A percentile compares a stretch with the other conserved stretches of the same genome.
Conservation (phyloP, 768 basidiomycete species). For the Kwoniella mangroviensis region DNA sequence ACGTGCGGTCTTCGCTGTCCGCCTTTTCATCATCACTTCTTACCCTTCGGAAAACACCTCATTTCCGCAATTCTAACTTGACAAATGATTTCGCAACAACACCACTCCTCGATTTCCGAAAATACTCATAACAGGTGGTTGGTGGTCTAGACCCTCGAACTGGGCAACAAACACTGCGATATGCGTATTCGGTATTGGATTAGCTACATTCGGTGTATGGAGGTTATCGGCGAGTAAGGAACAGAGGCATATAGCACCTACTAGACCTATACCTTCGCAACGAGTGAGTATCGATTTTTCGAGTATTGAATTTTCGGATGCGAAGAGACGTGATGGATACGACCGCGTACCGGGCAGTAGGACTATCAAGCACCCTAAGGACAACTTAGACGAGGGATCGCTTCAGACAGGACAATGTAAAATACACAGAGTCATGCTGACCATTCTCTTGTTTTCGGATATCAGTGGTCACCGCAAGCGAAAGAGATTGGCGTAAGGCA, state of each 20-base stretch:
- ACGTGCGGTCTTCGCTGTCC: background rate
- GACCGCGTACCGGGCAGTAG: background rate
- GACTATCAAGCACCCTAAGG: too few relatives aligned
- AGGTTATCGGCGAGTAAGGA: conserved; percentile 75
- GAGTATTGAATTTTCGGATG: background rate
- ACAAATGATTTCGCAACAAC: conserved; percentile 1
- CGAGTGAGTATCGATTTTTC: conserved; percentile 61
- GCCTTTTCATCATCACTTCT: background rate
- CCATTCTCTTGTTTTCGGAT: background rate
- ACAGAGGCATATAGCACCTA: conserved; percentile 68
- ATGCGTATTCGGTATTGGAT: conserved; percentile 69
- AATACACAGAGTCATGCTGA: background rate
- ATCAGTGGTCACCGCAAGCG: conserved; percentile 56
- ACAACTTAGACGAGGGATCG: background rate
- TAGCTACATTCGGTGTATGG: conserved; percentile 72
- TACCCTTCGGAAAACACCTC: background rate
- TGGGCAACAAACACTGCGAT: conserved; percentile 86
- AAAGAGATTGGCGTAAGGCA: conserved; percentile 50
- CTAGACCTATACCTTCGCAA: conserved; percentile 77
- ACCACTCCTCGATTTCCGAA: background rate
- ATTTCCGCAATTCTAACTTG: background rate
- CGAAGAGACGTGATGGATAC: background rate
- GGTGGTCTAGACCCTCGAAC: conserved; percentile 91
- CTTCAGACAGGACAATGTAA: background rate
- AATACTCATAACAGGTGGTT: conserved; percentile 70